These are phyloP conservation scores for Huntiella bhutanensis DNA, from an alignment of 2,329 filamentous ascomycete species.

Conservation along the genomic window DNA sequence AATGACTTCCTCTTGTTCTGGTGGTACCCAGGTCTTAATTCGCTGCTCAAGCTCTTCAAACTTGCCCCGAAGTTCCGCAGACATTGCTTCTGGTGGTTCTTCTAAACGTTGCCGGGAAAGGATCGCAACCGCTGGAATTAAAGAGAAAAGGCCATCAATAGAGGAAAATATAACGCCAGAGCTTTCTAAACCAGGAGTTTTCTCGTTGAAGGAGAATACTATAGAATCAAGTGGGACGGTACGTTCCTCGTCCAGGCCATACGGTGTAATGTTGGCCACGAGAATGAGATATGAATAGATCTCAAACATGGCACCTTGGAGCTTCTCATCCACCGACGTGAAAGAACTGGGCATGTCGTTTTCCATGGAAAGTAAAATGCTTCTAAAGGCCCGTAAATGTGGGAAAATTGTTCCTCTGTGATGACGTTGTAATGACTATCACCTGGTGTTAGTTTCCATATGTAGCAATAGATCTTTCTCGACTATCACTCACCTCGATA, in stretches of 20 bases:
- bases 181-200: constrained; percentile 7
- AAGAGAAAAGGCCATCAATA: constrained; percentile 10
- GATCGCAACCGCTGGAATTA: constrained; percentile 6
- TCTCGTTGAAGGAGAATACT: constrained; percentile 9
- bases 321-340: constrained; percentile 9
- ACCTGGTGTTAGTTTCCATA: not conserved
- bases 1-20: constrained; percentile 2
- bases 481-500: constrained; percentile 5
- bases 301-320: constrained; percentile 11
- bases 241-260: constrained; percentile 10
- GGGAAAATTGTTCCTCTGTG: constrained; percentile 10
- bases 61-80: not conserved
- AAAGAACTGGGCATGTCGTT: constrained; percentile 11
- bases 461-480: not conserved
- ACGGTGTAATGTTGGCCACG: constrained; percentile 11
- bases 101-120: constrained; percentile 9
- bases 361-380: constrained; percentile 8
- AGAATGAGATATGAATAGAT: constrained; percentile 11
- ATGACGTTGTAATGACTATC: constrained; percentile 9
- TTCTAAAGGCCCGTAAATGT: constrained; percentile 9
- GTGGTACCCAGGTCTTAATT: constrained; percentile 8
- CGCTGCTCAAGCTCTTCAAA: constrained; percentile 8
- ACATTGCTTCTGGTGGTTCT: constrained; percentile 7
- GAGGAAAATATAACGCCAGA: constrained; percentile 10
- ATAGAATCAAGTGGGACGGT: constrained; percentile 10